These are phyloP conservation scores for Rheum nobile DNA, from an alignment of 148 eudicot species.

Conservation along the genomic window DNA sequence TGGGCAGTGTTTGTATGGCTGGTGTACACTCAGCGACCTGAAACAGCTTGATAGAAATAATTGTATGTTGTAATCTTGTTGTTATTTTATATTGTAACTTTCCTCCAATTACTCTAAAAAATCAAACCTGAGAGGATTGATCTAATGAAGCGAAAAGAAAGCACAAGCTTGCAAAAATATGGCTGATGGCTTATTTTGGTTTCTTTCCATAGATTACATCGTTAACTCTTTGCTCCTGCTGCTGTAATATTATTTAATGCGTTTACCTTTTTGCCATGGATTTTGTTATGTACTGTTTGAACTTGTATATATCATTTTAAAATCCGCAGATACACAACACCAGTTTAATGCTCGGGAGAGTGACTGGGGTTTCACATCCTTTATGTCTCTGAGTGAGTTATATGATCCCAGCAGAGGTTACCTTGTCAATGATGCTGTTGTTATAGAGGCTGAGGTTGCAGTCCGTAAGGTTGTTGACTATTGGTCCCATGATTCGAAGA, in stretches of 20 bases:
- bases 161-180: not conserved
- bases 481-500: constrained; percentile 88
- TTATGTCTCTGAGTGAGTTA: constrained; percentile 18
- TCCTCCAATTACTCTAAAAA: not conserved
- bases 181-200: not conserved
- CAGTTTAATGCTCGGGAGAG: constrained; percentile 19
- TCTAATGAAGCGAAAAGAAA: not conserved
- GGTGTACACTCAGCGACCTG: not conserved
- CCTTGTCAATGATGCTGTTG: constrained; percentile 16
- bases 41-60: not conserved
- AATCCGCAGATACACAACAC: constrained; percentile 16
- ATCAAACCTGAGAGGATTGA: not conserved
- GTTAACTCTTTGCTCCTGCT: not conserved
- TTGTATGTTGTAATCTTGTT: not conserved
- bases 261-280: not conserved
- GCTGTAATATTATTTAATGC: not conserved
- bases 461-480: constrained; percentile 81
- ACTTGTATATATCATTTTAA: not conserved
- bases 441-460: constrained; percentile 73
- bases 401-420: constrained; percentile 18
- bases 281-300: not conserved
- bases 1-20: not conserved
- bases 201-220: not conserved
- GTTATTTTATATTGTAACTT: not conserved
- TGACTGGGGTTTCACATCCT: constrained; percentile 21